These are phyloP conservation scores for Ophiostoma australiae DNA, from an alignment of 2,329 filamentous ascomycete species.

Conservation along the genomic window DNA sequence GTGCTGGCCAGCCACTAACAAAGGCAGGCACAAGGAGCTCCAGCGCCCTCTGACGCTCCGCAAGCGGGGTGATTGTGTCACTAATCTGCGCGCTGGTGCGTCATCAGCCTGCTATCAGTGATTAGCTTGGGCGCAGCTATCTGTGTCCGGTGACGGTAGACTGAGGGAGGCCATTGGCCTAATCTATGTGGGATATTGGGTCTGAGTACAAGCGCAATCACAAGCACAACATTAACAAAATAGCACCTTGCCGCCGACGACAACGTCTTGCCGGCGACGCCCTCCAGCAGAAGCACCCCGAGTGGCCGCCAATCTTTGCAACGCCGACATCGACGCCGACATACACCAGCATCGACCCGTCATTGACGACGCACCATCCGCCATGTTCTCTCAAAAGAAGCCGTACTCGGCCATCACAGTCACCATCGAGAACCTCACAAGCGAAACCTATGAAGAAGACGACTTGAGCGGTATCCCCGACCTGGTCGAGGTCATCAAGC, in stretches of 20 bases:
- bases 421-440: slow-evolving; percentile 82
- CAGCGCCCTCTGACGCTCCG: not conserved
- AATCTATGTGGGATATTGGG: not conserved
- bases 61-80: not conserved
- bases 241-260: not conserved
- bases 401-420: slow-evolving; percentile 93
- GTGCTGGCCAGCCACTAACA: slow-evolving; percentile 1
- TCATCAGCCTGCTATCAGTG: not conserved
- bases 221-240: not conserved
- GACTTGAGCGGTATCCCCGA: slow-evolving; percentile 89
- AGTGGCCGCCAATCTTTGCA: not conserved
- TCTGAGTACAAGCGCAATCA: not conserved
- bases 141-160: not conserved
- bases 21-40: not conserved
- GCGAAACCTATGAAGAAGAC: slow-evolving; percentile 84
- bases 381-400: slow-evolving; percentile 51
- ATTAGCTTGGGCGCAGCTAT: not conserved
- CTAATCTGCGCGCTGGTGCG: not conserved
- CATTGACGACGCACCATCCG: not conserved
- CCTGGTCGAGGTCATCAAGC: slow-evolving; percentile 85
- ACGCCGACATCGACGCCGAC: not conserved
- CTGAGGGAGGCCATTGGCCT: not conserved
- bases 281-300: not conserved
- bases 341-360: not conserved
- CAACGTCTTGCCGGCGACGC: not conserved